Conservation (phyloP, 2,329 filamentous ascomycete genomes). For the Periconia sp. region DNA sequence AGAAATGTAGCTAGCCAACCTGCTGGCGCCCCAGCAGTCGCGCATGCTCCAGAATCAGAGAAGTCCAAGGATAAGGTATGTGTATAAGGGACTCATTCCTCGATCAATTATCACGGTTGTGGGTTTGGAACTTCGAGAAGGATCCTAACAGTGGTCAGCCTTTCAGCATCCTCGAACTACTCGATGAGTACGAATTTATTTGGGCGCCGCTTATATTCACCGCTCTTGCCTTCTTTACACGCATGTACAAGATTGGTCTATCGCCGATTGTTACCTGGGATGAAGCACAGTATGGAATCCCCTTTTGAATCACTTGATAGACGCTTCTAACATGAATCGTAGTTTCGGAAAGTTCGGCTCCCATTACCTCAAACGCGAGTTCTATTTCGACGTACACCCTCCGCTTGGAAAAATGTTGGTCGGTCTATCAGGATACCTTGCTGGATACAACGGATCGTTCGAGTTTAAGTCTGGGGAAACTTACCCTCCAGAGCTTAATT, state of each 20-base stretch:
- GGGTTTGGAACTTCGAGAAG: not conserved
- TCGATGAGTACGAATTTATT: slow-evolving; percentile 65
- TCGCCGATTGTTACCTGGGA: slow-evolving; percentile 76
- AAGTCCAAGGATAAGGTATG: slow-evolving; percentile 53
- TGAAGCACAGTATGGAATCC: slow-evolving; percentile 66
- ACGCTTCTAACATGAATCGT: slow-evolving; percentile 24
- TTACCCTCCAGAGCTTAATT: slow-evolving; percentile 92
- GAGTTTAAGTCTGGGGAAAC: slow-evolving; percentile 99
- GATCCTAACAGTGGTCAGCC: slow-evolving; percentile 32
- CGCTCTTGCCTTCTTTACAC: slow-evolving; percentile 64
- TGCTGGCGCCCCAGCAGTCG: slow-evolving; percentile 28
- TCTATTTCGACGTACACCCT: slow-evolving; percentile 98
- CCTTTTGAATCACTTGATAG: slow-evolving; percentile 3
- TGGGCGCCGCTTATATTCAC: slow-evolving; percentile 67
- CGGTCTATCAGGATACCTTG: slow-evolving; percentile 91
- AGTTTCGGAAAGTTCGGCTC: slow-evolving; percentile 97
- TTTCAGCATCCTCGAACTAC: slow-evolving; percentile 62
- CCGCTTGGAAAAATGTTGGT: slow-evolving; percentile 98
- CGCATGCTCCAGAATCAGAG: slow-evolving; percentile 40
- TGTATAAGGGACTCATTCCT: not conserved
- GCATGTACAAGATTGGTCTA: slow-evolving; percentile 67
- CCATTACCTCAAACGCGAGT: slow-evolving; percentile 98
- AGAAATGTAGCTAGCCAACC: slow-evolving; percentile 45
- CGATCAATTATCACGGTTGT: not conserved
- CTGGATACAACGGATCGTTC: slow-evolving; percentile 98